Evolutionary conservation across 2,329 filamentous ascomycete species (phyloP).

Genomic region (Chrysosphaeria jannelii): DNA sequence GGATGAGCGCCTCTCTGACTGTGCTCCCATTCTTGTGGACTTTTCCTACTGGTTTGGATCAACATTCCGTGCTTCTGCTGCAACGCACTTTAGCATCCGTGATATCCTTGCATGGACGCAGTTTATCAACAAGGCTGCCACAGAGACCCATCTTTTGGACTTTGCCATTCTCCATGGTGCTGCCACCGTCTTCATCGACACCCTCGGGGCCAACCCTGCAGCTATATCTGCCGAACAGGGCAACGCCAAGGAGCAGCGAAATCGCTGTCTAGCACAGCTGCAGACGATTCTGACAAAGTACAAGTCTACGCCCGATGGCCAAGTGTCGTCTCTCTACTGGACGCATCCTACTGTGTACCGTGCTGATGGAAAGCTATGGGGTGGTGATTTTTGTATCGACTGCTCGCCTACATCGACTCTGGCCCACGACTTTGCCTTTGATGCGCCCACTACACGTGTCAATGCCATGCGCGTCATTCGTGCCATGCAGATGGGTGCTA

Average conservation of each 20-base stretch:
- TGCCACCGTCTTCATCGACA: constrained; percentile 85
- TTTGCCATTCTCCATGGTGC: constrained; percentile 47
- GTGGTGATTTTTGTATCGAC: constrained; percentile 46
- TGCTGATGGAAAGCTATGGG: constrained; percentile 21
- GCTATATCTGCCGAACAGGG: constrained; percentile 44
- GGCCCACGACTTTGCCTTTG: constrained; percentile 40
- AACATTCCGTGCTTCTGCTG: constrained; percentile 44
- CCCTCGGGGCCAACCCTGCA: constrained; percentile 79
- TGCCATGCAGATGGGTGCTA: constrained; percentile 49
- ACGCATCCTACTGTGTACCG: constrained; percentile 26
- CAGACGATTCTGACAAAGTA: constrained; percentile 31
- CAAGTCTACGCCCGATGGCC: constrained; percentile 10
- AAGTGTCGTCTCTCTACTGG: constrained; percentile 36
- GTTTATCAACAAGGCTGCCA: constrained; percentile 54
- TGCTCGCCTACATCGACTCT: constrained; percentile 15
- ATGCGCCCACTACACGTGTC: constrained; percentile 63
- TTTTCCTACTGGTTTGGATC: constrained; percentile 87
- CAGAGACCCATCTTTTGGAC: constrained; percentile 9
- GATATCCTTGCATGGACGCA: constrained; percentile 82
- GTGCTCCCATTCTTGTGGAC: constrained; percentile 41
- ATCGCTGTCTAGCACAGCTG: constrained; percentile 42
- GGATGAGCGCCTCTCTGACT: constrained; percentile 9
- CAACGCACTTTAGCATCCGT: constrained; percentile 61
- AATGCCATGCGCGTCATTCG: constrained; percentile 81
- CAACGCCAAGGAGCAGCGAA: constrained; percentile 35